These are phyloP conservation scores for Arctium minus DNA, from an alignment of 129 eudicot genomes.

Conservation along the genomic window DNA sequence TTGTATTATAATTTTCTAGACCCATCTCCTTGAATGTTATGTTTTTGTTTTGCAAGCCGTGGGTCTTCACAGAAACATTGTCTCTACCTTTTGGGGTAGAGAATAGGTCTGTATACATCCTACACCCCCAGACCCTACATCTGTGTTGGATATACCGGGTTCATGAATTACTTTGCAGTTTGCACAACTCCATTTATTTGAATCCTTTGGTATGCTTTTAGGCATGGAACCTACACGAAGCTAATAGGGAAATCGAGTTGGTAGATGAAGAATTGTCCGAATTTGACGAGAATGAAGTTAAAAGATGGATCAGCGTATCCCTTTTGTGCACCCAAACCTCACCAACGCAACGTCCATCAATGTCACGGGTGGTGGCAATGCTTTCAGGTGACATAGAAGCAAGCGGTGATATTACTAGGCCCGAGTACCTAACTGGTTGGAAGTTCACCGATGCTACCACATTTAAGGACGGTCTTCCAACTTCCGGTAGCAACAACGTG, in stretches of 20 bases:
- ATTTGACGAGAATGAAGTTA: slow-evolving; percentile 47
- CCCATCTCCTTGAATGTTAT: too few species aligned
- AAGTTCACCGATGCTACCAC: slow-evolving; percentile 46
- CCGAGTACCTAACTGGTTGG: slow-evolving; percentile 62
- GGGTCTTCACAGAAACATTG: too few species aligned
- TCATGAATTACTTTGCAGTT: background rate
- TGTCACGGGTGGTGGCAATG: slow-evolving; percentile 91
- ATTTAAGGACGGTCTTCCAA: slow-evolving; percentile 15
- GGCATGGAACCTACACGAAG: slow-evolving; percentile 85
- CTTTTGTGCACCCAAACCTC: slow-evolving; percentile 82
- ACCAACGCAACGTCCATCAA: slow-evolving; percentile 59
- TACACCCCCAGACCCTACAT: too few species aligned
- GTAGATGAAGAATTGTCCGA: slow-evolving; percentile 43
- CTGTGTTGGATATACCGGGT: too few species aligned
- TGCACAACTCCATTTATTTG: background rate
- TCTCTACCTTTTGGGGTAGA: too few species aligned
- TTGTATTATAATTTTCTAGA: too few species aligned
- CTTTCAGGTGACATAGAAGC: slow-evolving; percentile 64
- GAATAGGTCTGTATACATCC: too few species aligned
- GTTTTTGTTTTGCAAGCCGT: too few species aligned
- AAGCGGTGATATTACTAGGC: slow-evolving; percentile 38
- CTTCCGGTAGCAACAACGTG: background rate
- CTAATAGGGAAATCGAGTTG: slow-evolving; percentile 45
- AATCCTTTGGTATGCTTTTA: slow-evolving; percentile 16
- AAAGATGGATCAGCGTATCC: slow-evolving; percentile 43